Evolutionary conservation across 257 asterid genomes (phyloP).

Genomic region (Jaltomata sinuosa): DNA sequence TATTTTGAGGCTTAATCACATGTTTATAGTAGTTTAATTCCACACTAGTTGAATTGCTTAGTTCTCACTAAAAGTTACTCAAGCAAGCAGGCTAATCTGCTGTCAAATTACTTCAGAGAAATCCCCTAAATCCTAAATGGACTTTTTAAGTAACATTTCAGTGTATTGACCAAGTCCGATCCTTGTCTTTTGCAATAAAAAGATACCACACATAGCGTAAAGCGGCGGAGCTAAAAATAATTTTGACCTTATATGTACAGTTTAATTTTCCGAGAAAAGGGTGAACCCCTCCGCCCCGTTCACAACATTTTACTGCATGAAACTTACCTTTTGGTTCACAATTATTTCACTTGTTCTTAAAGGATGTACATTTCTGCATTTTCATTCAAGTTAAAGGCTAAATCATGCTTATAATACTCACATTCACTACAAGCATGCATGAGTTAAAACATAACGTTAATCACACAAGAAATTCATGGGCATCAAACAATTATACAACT

Average conservation of each 20-base stretch:
- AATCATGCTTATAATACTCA: background rate
- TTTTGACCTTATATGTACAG: too few relatives aligned
- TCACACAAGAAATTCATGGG: background rate
- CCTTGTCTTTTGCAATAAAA: background rate
- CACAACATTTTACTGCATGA: background rate
- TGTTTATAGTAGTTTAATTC: background rate
- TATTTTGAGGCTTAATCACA: background rate
- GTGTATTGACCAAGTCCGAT: background rate
- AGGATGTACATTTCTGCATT: background rate
- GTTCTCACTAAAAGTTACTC: background rate
- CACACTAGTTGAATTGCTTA: background rate
- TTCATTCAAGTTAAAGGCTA: background rate
- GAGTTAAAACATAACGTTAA: background rate
- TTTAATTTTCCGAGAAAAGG: background rate
- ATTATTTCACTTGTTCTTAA: background rate
- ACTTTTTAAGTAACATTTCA: background rate
- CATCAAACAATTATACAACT: background rate
- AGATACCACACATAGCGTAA: background rate
- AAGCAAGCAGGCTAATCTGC: background rate
- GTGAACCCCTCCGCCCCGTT: background rate
- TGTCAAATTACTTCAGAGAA: background rate
- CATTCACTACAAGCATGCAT: background rate
- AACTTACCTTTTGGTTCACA: background rate
- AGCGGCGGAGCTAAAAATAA: too few relatives aligned
- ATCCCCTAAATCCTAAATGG: background rate